Evolutionary conservation across 2,329 filamentous ascomycete genomes (phyloP).

Genomic region (Colletotrichum cuscutae): DNA sequence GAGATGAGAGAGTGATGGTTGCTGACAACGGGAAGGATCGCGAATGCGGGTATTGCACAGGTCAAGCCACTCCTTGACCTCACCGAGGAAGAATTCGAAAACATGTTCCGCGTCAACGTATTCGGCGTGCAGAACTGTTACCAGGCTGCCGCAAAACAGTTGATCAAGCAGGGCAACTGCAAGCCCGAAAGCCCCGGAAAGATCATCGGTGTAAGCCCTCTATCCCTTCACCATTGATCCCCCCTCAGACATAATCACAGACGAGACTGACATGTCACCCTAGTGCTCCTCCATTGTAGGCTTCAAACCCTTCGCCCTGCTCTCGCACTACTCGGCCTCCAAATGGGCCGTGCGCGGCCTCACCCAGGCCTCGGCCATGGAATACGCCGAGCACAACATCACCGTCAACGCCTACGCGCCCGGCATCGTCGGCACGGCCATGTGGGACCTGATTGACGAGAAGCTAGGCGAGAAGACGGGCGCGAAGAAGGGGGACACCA

Average conservation of each 20-base stretch:
- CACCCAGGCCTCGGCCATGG: conserved; percentile 70
- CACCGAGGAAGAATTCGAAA: conserved; percentile 64
- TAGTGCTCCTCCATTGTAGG: conserved; percentile 61
- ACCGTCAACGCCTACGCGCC: conserved; percentile 75
- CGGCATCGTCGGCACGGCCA: conserved; percentile 73
- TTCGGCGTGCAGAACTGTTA: conserved; percentile 74
- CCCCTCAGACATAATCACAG: background rate
- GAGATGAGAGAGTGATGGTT: conserved; percentile 48
- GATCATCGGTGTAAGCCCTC: conserved; percentile 55
- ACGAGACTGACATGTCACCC: background rate
- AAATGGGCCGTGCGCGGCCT: conserved; percentile 76
- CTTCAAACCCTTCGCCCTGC: conserved; percentile 67
- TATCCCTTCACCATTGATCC: background rate
- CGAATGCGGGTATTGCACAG: conserved; percentile 71
- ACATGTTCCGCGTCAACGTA: conserved; percentile 74
- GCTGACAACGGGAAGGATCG: conserved; percentile 49
- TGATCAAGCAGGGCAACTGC: conserved; percentile 64
- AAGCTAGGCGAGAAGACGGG: conserved; percentile 57
- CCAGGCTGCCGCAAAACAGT: conserved; percentile 69
- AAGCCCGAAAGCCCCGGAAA: conserved; percentile 46
- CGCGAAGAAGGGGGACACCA: conserved; percentile 53
- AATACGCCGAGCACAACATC: conserved; percentile 71
- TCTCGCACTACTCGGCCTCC: conserved; percentile 71
- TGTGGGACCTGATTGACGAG: conserved; percentile 77
- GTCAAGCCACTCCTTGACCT: conserved; percentile 66